Base-by-base conservation (phyloP, 2,329 filamentous ascomycete species). In the Ceratocystis albifundus region DNA sequence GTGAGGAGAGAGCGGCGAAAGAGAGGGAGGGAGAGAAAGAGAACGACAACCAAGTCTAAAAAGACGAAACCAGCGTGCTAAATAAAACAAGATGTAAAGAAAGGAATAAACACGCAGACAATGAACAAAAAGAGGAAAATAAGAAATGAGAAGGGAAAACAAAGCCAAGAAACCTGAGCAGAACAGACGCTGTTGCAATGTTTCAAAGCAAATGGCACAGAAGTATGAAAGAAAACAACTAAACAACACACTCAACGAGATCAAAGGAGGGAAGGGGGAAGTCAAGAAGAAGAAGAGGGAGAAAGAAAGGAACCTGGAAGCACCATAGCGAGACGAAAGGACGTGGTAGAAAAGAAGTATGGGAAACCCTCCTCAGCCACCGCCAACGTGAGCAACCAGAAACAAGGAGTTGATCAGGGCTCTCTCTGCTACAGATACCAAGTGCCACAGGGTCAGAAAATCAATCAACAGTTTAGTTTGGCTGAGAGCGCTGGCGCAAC, bases 251-350 rank as follows among this genome's bases (percentile, higher is more conserved):
- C 25, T 65, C 25, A n/a, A 41, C 64, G 30, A 25, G 28, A 45
- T 59, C 50, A 22, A 20, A 45, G 48, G 53, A 50, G 55, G 22
- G 41, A 25, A 45, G 46, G 25, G 25, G 12, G 32, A 66, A 48
- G 15, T 32, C 30, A 32, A 57, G 15, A 32, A 61, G 15, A 32
- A 61, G 22, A 50, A 22, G 15, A 55, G 36, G 12, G 36, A 41
- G 36, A 55, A 65, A 67, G 55, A 61, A 65, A 45, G 25, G 65
- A 63, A 62, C 30, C 48, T 32, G n/a, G 46, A 55, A 53, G 36
- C 44, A 32, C 36, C 41, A 45, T 44, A 7, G 25, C 53, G 25
- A 45, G 30, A 59, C 53, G 20, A 65, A 59, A 53, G 48, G 28
- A 36, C 55, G 30, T 36, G 5, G 48, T 53, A 53, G 36, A 57